These are phyloP conservation scores for Hebeloma cylindrosporum DNA, from an alignment of 768 basidiomycete genomes.

Conservation along the genomic window DNA sequence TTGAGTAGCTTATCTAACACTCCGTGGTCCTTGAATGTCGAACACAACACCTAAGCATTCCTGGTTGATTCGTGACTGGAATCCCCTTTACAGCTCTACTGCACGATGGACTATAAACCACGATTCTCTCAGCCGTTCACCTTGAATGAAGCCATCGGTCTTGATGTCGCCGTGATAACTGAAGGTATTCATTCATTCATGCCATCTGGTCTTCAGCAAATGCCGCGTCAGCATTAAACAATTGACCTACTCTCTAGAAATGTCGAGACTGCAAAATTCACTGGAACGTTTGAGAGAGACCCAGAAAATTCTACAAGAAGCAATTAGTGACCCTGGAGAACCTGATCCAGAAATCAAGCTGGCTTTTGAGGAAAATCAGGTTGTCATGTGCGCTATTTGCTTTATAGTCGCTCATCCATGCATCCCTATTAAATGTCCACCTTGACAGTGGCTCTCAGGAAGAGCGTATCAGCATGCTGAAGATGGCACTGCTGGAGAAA, in stretches of 20 bases:
- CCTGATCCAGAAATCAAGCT: constrained; percentile 57
- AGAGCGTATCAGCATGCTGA: constrained; percentile 70
- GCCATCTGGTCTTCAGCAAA: constrained; percentile 2
- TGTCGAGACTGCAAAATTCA: constrained; percentile 73
- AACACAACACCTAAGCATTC: background rate
- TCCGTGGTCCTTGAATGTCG: background rate
- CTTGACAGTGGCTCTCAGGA: constrained; percentile 67
- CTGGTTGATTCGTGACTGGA: background rate
- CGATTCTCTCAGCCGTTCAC: constrained; percentile 77
- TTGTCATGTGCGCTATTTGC: constrained; percentile 73
- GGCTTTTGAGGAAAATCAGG: constrained; percentile 70
- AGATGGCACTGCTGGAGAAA: constrained; percentile 62
- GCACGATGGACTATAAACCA: constrained; percentile 62
- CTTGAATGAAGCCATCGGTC: constrained; percentile 55
- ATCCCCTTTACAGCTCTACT: background rate
- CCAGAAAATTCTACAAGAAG: constrained; percentile 54
- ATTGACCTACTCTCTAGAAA: constrained; percentile 49
- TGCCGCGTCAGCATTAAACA: background rate
- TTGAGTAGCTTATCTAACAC: background rate
- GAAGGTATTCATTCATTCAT: constrained; percentile 62
- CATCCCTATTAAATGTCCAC: constrained; percentile 5
- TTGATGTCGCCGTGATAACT: constrained; percentile 67
- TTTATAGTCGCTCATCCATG: constrained; percentile 7
- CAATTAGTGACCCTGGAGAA: constrained; percentile 37
- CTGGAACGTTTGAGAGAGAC: constrained; percentile 60